Percentiles rank a stretch among this genome's conserved stretches.
phyloP scores from a whole-genome alignment of 2,329 filamentous ascomycete genomes.

The Paecilomyces niveus region DNA sequence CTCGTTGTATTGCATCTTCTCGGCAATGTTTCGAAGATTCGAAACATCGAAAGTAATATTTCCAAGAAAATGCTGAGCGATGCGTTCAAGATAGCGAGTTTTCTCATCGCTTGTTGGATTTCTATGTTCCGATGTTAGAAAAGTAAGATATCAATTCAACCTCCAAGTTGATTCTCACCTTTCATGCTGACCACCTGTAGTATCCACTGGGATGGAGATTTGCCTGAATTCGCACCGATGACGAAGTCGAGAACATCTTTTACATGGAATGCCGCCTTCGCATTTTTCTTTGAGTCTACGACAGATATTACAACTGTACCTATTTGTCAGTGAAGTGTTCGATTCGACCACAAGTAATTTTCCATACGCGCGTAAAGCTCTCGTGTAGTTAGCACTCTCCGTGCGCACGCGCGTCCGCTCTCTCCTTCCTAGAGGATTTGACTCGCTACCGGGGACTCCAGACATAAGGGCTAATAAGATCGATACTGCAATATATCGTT shows the following conservation, averaged over 20 bases:
- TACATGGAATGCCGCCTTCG: slow-evolving; percentile 50
- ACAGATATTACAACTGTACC: slow-evolving; percentile 46
- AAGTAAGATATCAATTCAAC: slow-evolving; percentile 20
- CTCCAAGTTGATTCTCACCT: not conserved
- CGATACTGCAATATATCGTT: not conserved
- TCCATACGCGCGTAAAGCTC: slow-evolving; percentile 33
- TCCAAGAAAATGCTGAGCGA: slow-evolving; percentile 42
- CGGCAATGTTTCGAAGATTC: slow-evolving; percentile 36
- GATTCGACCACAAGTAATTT: not conserved
- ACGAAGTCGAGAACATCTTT: slow-evolving; percentile 45
- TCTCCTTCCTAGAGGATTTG: not conserved
- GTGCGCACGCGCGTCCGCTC: slow-evolving; percentile 31
- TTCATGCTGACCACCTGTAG: slow-evolving; percentile 2
- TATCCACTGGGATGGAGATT: slow-evolving; percentile 28
- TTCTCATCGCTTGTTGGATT: slow-evolving; percentile 31
- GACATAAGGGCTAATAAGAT: not conserved
- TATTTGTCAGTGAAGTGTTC: not conserved
- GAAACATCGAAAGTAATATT: slow-evolving; percentile 36
- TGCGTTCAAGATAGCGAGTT: slow-evolving; percentile 39
- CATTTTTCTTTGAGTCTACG: slow-evolving; percentile 52
- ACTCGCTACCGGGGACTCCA: not conserved
- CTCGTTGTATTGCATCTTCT: slow-evolving; percentile 35
- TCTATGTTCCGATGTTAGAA: slow-evolving; percentile 22
- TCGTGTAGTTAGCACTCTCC: slow-evolving; percentile 34
- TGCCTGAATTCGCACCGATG: slow-evolving; percentile 45